Conservation (phyloP, 805 yeast species). For the Limtongia smithiae region DNA sequence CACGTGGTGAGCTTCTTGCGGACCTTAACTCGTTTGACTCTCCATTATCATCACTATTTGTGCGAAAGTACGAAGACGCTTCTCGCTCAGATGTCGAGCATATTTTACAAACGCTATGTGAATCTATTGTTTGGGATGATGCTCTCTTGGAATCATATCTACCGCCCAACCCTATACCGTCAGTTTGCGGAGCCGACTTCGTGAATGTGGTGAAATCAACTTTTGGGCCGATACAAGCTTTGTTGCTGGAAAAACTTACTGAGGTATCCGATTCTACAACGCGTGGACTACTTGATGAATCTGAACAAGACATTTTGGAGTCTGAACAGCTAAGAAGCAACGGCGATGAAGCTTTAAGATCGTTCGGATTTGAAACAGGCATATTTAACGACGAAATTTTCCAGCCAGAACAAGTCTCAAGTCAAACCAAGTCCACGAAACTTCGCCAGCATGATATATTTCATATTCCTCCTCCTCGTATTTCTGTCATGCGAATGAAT, state of each 20-base stretch:
- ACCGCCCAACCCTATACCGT: conserved; percentile 12
- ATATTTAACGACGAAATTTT: conserved; percentile 1
- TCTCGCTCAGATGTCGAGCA: conserved; percentile 17
- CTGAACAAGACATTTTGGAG: conserved; percentile 1
- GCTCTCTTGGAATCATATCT: conserved; percentile 30
- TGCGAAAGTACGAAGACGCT: conserved; percentile 6
- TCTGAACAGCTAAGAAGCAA: no score
- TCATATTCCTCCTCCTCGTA: conserved; percentile 34
- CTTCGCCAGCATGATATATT: conserved; percentile 4
- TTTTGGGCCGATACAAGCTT: conserved; percentile 15
- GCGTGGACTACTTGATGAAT: not conserved
- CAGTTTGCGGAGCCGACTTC: conserved; percentile 19
- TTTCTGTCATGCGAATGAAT: conserved; percentile 32
- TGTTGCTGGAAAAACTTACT: conserved; percentile 19
- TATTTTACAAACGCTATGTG: conserved; percentile 32
- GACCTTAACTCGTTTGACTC: conserved; percentile 15
- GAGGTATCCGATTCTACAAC: conserved; percentile 9
- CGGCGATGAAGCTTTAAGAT: conserved; percentile 2
- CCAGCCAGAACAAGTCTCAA: not conserved
- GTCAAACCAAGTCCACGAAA: no score
- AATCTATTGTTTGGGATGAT: conserved; percentile 40
- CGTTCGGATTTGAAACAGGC: conserved; percentile 11
- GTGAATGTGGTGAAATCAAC: conserved; percentile 19
- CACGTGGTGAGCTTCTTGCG: conserved; percentile 16
- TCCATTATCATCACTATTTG: conserved; percentile 6